These are phyloP conservation scores for Venturia asperata DNA, from an alignment of 2,329 filamentous ascomycete species.

Conservation along the genomic window DNA sequence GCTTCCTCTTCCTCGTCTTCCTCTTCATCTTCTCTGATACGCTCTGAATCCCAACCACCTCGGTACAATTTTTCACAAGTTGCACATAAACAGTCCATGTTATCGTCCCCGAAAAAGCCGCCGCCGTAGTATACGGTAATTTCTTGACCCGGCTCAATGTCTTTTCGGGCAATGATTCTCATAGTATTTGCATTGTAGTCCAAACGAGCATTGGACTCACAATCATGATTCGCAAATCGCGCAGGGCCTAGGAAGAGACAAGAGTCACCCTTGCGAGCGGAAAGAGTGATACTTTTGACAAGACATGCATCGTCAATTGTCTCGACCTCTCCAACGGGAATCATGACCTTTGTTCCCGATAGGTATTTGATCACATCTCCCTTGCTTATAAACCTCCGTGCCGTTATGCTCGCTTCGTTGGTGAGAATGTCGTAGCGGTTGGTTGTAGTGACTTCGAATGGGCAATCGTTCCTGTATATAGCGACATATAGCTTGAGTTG, in stretches of 20 bases:
- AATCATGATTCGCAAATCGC: constrained; percentile 96
- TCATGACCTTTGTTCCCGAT: constrained; percentile 81
- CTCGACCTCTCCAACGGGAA: constrained; percentile 85
- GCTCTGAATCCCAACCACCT: constrained; percentile 71
- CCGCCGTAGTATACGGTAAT: constrained; percentile 96
- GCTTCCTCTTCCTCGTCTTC: constrained; percentile 24
- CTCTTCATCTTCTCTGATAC: constrained; percentile 32
- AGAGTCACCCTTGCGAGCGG: constrained; percentile 80
- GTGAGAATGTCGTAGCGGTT: constrained; percentile 91
- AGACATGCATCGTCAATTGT: constrained; percentile 73
- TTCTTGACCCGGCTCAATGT: constrained; percentile 83
- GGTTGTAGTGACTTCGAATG: constrained; percentile 87
- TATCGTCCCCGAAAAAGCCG: constrained; percentile 90
- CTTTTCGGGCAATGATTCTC: constrained; percentile 74
- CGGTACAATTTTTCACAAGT: constrained; percentile 69
- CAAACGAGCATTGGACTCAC: constrained; percentile 81
- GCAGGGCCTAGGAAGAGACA: constrained; percentile 93
- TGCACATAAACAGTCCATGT: constrained; percentile 87
- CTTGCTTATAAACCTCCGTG: constrained; percentile 68
- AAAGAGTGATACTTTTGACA: constrained; percentile 96
- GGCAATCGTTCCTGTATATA: constrained; percentile 88
- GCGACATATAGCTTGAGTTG: constrained; percentile 87
- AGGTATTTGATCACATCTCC: constrained; percentile 88
- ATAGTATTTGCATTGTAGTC: constrained; percentile 78
- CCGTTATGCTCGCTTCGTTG: constrained; percentile 81